These are phyloP conservation scores for Aureobasidium sp. DNA, from an alignment of 2,329 filamentous ascomycete genomes.

Conservation along the genomic window DNA sequence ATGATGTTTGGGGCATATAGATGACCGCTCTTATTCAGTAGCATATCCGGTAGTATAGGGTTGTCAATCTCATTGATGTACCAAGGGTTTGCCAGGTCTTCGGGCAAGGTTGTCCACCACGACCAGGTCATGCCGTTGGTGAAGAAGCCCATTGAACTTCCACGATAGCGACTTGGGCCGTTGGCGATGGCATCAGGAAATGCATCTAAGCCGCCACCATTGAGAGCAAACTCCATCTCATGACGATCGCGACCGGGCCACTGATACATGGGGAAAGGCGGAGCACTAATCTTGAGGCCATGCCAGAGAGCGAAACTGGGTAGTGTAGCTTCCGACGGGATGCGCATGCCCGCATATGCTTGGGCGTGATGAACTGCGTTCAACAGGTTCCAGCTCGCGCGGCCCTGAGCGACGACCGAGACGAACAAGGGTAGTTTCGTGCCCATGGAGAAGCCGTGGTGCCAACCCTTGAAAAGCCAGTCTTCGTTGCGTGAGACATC, in stretches of 20 bases:
- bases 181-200: conserved; percentile 18
- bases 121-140: conserved; percentile 19
- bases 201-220: conserved; percentile 22
- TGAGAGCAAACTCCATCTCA: conserved; percentile 26
- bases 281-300: conserved; percentile 33
- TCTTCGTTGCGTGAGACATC: conserved; percentile 18
- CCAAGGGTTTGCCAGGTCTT: conserved; percentile 31
- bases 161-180: conserved; percentile 20
- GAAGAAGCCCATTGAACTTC: conserved; percentile 25
- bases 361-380: conserved; percentile 31
- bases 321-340: conserved; percentile 33
- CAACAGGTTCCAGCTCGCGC: conserved; percentile 28
- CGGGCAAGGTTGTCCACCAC: conserved; percentile 31
- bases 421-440: conserved; percentile 27
- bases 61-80: conserved; percentile 21
- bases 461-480: conserved; percentile 32
- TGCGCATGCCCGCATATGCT: conserved; percentile 24
- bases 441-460: conserved; percentile 25
- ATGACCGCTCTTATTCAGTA: conserved; percentile 26
- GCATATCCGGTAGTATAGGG: conserved; percentile 23
- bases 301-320: conserved; percentile 34
- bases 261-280: conserved; percentile 32
- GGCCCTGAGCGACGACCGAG: conserved; percentile 33
- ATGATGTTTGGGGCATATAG: conserved; percentile 32
- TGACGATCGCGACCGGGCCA: conserved; percentile 21